Evolutionary conservation across 257 asterid genomes (phyloP).

Genomic region (Jaltomata sinuosa): DNA sequence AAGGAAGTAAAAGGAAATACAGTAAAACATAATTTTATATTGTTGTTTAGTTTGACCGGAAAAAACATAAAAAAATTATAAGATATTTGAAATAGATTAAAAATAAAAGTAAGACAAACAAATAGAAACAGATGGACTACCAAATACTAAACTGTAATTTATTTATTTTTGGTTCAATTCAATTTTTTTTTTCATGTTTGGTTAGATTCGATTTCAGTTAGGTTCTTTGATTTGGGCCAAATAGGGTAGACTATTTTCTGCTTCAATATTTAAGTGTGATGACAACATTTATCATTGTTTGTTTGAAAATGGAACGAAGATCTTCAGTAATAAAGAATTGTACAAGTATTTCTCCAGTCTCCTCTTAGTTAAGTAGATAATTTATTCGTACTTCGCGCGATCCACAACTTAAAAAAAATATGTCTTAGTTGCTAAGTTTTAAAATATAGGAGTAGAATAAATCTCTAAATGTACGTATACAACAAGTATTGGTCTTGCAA

Average conservation of each 20-base stretch:
- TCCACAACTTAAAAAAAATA: neutral
- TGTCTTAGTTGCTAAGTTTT: neutral
- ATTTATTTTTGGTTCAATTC: neutral
- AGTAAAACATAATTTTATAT: neutral
- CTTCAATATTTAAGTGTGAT: too few relatives aligned
- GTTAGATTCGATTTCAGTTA: neutral
- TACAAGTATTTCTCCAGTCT: neutral
- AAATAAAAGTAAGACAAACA: neutral
- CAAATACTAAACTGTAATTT: neutral
- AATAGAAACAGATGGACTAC: neutral
- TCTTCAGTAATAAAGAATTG: neutral
- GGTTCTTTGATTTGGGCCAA: neutral
- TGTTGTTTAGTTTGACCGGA: neutral
- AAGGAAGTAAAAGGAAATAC: neutral
- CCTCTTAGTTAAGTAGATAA: too few relatives aligned
- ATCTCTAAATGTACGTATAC: too few relatives aligned
- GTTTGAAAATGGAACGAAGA: neutral
- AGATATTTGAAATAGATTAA: neutral
- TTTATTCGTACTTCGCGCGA: too few relatives aligned
- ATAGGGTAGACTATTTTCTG: too few relatives aligned
- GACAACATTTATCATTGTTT: too few relatives aligned
- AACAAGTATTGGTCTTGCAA: neutral
- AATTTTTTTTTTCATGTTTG: neutral
- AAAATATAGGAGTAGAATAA: too few relatives aligned
- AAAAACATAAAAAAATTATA: neutral